Percentiles rank a stretch among this genome's conserved stretches.
Conservation (phyloP, 139 green algal species). For the Trebouxia sp. region DNA sequence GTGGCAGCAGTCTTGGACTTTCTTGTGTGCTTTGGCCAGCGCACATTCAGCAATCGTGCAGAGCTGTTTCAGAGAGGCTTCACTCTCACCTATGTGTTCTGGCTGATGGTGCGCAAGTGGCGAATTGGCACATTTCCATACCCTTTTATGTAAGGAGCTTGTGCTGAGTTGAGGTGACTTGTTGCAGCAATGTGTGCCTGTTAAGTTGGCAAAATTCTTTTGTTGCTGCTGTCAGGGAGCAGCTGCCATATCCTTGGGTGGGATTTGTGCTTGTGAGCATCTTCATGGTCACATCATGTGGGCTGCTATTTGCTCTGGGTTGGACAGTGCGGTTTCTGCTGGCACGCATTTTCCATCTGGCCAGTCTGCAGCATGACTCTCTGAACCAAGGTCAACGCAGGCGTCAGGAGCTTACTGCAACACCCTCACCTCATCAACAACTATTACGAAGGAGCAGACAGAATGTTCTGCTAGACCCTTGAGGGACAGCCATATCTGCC, state of each 20-base stretch:
- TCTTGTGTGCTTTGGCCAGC: neutral
- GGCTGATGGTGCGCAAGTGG: neutral
- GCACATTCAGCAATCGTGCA: neutral
- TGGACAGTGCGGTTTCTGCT: neutral
- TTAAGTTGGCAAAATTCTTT: neutral
- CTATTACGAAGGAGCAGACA: no score
- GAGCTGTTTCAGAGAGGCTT: neutral
- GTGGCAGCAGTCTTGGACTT: constrained; percentile 2
- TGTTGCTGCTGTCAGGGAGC: neutral
- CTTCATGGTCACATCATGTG: neutral
- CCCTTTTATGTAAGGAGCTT: constrained; percentile 13
- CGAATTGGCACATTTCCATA: neutral
- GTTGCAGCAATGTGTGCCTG: no score
- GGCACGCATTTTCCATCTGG: neutral
- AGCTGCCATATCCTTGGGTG: neutral
- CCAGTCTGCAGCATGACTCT: no score
- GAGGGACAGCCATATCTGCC: no score
- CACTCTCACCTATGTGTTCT: neutral
- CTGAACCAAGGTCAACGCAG: no score
- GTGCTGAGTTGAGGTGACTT: no score
- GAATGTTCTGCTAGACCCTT: no score
- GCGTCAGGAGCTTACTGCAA: no score
- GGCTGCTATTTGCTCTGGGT: constrained; percentile 21
- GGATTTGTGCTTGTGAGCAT: neutral
- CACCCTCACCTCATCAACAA: neutral